Conservation (phyloP, 2,329 filamentous ascomycete genomes). For the Arthrobotrys entomopaga region DNA sequence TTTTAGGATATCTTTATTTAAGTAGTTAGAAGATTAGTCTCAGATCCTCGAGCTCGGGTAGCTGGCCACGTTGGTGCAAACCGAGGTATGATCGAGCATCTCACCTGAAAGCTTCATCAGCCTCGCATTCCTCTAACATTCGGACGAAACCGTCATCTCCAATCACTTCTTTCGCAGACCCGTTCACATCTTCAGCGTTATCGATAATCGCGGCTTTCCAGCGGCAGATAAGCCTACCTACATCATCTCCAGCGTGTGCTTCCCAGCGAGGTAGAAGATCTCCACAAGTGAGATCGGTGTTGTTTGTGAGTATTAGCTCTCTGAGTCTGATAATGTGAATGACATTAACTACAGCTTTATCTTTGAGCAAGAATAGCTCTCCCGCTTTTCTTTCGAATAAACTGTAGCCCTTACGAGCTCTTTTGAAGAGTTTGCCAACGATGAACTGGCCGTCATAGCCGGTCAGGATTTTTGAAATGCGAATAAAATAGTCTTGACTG, state of each 20-base stretch:
- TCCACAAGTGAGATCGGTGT: slow-evolving; percentile 34
- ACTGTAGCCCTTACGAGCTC: slow-evolving; percentile 28
- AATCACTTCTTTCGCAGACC: slow-evolving; percentile 29
- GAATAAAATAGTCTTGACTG: slow-evolving; percentile 15
- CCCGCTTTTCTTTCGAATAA: slow-evolving; percentile 30
- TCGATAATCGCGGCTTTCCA: slow-evolving; percentile 26
- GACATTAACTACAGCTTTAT: slow-evolving; percentile 7
- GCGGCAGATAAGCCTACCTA: slow-evolving; percentile 43
- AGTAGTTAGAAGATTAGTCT: background rate
- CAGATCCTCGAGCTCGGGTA: background rate
- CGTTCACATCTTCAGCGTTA: slow-evolving; percentile 8
- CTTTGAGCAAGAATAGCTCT: slow-evolving; percentile 27
- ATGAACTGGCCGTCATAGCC: slow-evolving; percentile 27
- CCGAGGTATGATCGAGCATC: background rate
- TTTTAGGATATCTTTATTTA: slow-evolving; percentile 11
- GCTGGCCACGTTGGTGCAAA: background rate
- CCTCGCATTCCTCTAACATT: slow-evolving; percentile 31
- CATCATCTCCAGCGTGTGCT: slow-evolving; percentile 10
- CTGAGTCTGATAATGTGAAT: slow-evolving; percentile 9
- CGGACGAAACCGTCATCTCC: slow-evolving; percentile 37
- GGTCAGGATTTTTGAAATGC: slow-evolving; percentile 27
- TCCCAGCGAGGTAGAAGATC: slow-evolving; percentile 28
- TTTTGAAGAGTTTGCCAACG: slow-evolving; percentile 28
- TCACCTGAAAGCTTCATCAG: slow-evolving; percentile 34
- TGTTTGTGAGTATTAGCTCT: slow-evolving; percentile 37